Percentiles rank a stretch among this genome's conserved stretches.
Evolutionary conservation across 2,329 filamentous ascomycete genomes (phyloP).

Genomic region (Talaromyces sp.): DNA sequence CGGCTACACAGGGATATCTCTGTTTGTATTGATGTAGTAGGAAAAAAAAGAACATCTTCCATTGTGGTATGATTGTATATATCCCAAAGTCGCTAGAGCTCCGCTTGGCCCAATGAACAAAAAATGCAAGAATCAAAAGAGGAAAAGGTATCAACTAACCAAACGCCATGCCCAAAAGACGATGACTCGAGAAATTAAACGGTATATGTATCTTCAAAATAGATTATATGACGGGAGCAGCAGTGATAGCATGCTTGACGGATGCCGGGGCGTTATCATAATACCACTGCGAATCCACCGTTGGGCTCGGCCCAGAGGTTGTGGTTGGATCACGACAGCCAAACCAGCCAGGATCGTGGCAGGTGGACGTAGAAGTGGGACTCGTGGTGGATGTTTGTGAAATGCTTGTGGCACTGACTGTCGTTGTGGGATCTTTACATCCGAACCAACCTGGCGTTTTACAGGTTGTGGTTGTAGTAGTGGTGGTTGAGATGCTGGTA

Average conservation of each 20-base stretch:
- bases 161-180: neutral
- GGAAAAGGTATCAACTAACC: neutral
- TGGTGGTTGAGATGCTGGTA: slow-evolving; percentile 28
- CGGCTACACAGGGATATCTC: no score
- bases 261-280: neutral
- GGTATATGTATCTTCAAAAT: slow-evolving; percentile 2
- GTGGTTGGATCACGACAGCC: slow-evolving; percentile 34
- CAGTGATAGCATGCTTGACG: neutral
- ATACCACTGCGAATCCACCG: neutral
- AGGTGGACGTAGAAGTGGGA: slow-evolving; percentile 27
- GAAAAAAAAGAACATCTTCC: neutral
- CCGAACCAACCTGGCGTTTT: slow-evolving; percentile 43
- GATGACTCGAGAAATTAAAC: neutral
- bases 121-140: neutral
- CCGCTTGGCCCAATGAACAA: neutral
- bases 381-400: slow-evolving; percentile 23
- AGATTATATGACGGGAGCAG: slow-evolving; percentile 2
- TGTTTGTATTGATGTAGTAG: no score
- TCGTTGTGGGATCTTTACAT: slow-evolving; percentile 33
- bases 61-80: neutral
- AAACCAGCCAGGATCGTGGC: slow-evolving; percentile 36
- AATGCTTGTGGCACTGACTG: slow-evolving; percentile 25
- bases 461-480: slow-evolving; percentile 34
- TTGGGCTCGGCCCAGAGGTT: neutral
- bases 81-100: neutral